Base-by-base conservation (phyloP, 2,329 filamentous ascomycete species). In the Clathrospora elynae region DNA sequence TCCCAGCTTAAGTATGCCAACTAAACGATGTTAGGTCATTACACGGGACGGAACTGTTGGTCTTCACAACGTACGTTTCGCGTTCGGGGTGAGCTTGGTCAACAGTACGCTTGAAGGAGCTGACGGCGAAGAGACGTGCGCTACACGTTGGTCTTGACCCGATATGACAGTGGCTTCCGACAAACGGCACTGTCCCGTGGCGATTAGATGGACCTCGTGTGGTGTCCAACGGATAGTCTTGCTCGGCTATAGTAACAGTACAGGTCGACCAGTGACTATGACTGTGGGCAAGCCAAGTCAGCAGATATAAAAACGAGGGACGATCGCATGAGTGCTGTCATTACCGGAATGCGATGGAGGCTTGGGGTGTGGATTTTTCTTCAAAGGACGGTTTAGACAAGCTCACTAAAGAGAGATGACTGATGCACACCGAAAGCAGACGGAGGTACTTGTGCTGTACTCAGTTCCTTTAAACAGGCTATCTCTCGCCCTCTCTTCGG, bases 111-210 rank as follows among this genome's bases (percentile, higher is more conserved):
- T 31, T 34, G 37, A 31, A 11, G 6, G 17, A 31, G 37, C 22
- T 33, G 30, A 46, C 29, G 46, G 35, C 31, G 41, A 20, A 24
- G 38, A 42, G 33, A 44, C 35, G 49, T 51, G 46, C 32, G 32
- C 39, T 40, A 32, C 32, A 54, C 50, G 39, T 35, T 53, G 45
- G 43, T 29, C 20, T 29, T 46, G 39, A 31, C 23, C 35, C 12
- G 37, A 42, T 44, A 36, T 48, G 35, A 42, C 52, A 40, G 51
- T 49, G 43, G 32, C 37, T 42, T 37, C 34, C 52, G 47, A 55
- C 62, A 65, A 66, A 61, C 61, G 47, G 41, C 29, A 38, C 25
- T 31, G 29, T 53, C 45, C 42, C 54, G 55, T 62, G 55, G 47
- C 49, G 48, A 58, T 42, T 49, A 42, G 41, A 46, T 26, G 39